phyloP scores from a whole-genome alignment of 805 yeast species.

The Candida adriatica region DNA sequence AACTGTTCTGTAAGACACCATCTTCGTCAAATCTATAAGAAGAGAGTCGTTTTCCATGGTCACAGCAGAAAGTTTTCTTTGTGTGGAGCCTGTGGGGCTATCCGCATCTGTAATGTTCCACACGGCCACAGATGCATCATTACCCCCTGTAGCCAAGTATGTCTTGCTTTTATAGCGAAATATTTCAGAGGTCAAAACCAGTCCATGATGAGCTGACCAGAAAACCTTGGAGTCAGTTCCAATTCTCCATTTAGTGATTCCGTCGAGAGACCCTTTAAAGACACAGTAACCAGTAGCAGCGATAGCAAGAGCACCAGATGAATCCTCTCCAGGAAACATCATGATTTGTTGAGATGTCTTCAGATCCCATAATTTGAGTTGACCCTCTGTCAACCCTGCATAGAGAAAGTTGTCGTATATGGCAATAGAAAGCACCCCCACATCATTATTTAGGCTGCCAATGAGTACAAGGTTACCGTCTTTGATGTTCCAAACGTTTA shows the following conservation, averaged over 20 bases:
- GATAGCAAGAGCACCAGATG: constrained; percentile 51
- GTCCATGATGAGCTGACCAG: constrained; percentile 50
- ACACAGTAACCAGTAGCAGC: constrained; percentile 50
- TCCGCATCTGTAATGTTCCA: constrained; percentile 49
- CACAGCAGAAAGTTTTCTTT: constrained; percentile 11
- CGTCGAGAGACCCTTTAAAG: constrained; percentile 47
- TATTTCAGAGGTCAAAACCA: constrained; percentile 50
- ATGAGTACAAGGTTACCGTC: constrained; percentile 19
- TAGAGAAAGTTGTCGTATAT: constrained; percentile 63
- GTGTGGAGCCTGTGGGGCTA: background rate
- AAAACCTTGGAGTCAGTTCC: constrained; percentile 35
- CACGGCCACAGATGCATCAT: constrained; percentile 57
- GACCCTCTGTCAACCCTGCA: constrained; percentile 74
- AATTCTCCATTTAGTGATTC: constrained; percentile 46
- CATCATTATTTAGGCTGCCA: constrained; percentile 51
- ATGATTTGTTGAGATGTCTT: constrained; percentile 67
- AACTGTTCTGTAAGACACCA: constrained; percentile 70
- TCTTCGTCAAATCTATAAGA: constrained; percentile 50
- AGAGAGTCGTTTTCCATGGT: constrained; percentile 52
- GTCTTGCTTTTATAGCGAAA: constrained; percentile 34
- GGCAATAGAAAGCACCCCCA: constrained; percentile 65
- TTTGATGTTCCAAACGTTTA: constrained; percentile 68
- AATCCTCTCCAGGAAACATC: constrained; percentile 26
- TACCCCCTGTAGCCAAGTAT: constrained; percentile 61
- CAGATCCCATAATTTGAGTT: constrained; percentile 80